Percentiles rank a stretch among this genome's conserved stretches.
These are phyloP conservation scores for Hygrocybe punicea DNA, from an alignment of 768 basidiomycete genomes.

Conservation along the genomic window DNA sequence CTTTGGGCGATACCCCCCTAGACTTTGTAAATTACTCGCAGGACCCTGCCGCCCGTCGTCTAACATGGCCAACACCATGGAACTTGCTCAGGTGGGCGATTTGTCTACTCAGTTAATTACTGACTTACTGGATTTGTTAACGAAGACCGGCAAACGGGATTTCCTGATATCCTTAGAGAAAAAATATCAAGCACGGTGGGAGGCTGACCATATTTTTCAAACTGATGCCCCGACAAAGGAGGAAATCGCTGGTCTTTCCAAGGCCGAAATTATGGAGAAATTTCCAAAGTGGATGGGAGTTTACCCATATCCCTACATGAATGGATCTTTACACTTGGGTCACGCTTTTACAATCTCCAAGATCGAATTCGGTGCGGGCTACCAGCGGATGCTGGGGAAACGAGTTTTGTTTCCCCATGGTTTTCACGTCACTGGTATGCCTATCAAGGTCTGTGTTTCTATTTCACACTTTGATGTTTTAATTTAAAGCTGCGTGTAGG, in stretches of 20 bases:
- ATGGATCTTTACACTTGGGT: slow-evolving; percentile 93
- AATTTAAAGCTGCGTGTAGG: slow-evolving; percentile 56
- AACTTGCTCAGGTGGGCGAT: slow-evolving; percentile 53
- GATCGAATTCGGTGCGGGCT: slow-evolving; percentile 94
- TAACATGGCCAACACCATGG: slow-evolving; percentile 60
- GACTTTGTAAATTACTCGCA: slow-evolving; percentile 37
- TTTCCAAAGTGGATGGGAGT: slow-evolving; percentile 97
- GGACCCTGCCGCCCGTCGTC: slow-evolving; percentile 23
- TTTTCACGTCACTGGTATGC: slow-evolving; percentile 98
- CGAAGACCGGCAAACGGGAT: slow-evolving; percentile 94
- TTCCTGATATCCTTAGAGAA: slow-evolving; percentile 77
- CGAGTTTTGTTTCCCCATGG: slow-evolving; percentile 95
- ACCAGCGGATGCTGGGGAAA: slow-evolving; percentile 92
- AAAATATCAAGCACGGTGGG: slow-evolving; percentile 83
- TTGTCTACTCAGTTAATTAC: not conserved
- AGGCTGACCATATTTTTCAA: slow-evolving; percentile 74
- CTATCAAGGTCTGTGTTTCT: slow-evolving; percentile 74
- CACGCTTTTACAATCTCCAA: slow-evolving; percentile 99
- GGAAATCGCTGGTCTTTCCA: slow-evolving; percentile 61
- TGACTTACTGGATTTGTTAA: slow-evolving; percentile 3
- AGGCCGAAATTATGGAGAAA: slow-evolving; percentile 63
- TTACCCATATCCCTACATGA: slow-evolving; percentile 98
- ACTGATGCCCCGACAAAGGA: slow-evolving; percentile 71
- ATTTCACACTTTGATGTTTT: not conserved
- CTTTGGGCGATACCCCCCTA: slow-evolving; percentile 24